phyloP scores from a whole-genome alignment of 2,329 filamentous ascomycete species.

The Thielaviopsis ethacetica region DNA sequence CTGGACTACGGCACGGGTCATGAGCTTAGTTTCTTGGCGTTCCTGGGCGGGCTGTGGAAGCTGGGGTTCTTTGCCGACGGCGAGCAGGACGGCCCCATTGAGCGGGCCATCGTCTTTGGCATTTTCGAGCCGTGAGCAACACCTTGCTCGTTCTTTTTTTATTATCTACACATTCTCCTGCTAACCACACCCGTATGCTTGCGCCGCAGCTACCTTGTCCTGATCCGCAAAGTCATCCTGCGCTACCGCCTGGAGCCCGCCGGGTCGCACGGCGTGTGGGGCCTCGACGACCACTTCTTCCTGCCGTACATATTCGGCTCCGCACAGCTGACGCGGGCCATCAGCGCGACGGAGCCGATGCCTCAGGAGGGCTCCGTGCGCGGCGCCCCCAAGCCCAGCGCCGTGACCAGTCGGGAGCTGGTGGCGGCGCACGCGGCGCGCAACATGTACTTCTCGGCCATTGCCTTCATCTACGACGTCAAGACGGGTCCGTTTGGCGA shows the following conservation, averaged over 20 bases:
- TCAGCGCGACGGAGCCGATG: constrained; percentile 40
- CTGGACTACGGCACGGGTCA: constrained; percentile 95
- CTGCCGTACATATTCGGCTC: constrained; percentile 90
- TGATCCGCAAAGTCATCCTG: constrained; percentile 68
- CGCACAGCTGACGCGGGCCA: constrained; percentile 68
- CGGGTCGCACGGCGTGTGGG: constrained; percentile 94
- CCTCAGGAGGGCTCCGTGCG: constrained; percentile 65
- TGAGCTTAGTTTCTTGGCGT: constrained; percentile 87
- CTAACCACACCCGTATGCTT: constrained; percentile 8
- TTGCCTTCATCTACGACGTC: constrained; percentile 95
- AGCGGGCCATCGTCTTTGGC: constrained; percentile 66
- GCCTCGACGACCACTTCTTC: constrained; percentile 93
- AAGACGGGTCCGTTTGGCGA: constrained; percentile 96
- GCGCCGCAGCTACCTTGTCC: constrained; percentile 49
- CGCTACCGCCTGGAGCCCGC: constrained; percentile 91
- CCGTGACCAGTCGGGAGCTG: constrained; percentile 46
- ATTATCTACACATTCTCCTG: background rate
- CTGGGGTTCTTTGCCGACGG: constrained; percentile 58
- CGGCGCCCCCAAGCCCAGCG: constrained; percentile 52
- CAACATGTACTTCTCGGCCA: constrained; percentile 88
- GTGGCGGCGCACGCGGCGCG: constrained; percentile 48
- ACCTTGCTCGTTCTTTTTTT: background rate
- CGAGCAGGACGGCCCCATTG: constrained; percentile 35
- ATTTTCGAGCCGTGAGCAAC: constrained; percentile 62
- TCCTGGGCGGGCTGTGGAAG: constrained; percentile 82